A percentile compares a stretch with the other conserved stretches of the same genome.
phyloP scores from a whole-genome alignment of 192 early-diverging fungal species.

The Coemansia sp. region DNA sequence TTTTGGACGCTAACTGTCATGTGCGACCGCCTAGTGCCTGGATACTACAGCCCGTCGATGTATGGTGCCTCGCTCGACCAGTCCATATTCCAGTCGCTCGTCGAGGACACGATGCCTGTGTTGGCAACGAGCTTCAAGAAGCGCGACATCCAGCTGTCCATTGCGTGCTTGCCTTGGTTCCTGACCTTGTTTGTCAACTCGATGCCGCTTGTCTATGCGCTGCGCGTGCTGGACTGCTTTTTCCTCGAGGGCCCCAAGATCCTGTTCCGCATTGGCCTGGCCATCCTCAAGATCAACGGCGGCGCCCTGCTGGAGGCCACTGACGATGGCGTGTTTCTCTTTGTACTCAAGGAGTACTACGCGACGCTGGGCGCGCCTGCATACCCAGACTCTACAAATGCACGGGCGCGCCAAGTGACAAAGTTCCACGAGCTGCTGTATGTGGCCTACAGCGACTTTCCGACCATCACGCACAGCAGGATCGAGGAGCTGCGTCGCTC shows the following conservation, averaged over 20 bases:
- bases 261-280: slow-evolving; percentile 90
- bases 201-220: slow-evolving; percentile 84
- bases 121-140: slow-evolving; percentile 79
- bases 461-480: slow-evolving; percentile 68
- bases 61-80: slow-evolving; percentile 96
- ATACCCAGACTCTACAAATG: slow-evolving; percentile 56
- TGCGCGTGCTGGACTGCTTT: slow-evolving; percentile 92
- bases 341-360: slow-evolving; percentile 86
- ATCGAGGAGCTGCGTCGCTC: slow-evolving; percentile 78
- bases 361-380: slow-evolving; percentile 72
- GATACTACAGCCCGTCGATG: slow-evolving; percentile 98
- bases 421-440: slow-evolving; percentile 91
- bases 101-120: slow-evolving; percentile 88
- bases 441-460: slow-evolving; percentile 88
- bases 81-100: slow-evolving; percentile 87
- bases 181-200: slow-evolving; percentile 95
- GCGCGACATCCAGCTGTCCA: slow-evolving; percentile 91
- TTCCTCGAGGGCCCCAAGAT: slow-evolving; percentile 96
- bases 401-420: slow-evolving; percentile 58
- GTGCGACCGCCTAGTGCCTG: slow-evolving; percentile 86
- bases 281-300: slow-evolving; percentile 92
- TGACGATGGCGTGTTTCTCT: slow-evolving; percentile 79
- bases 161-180: slow-evolving; percentile 98
- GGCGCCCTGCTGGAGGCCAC: slow-evolving; percentile 61
- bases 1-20: slow-evolving; percentile 93